phyloP scores from a whole-genome alignment of 1,139 yeast genomes.

The Diutina scorzettiae region DNA sequence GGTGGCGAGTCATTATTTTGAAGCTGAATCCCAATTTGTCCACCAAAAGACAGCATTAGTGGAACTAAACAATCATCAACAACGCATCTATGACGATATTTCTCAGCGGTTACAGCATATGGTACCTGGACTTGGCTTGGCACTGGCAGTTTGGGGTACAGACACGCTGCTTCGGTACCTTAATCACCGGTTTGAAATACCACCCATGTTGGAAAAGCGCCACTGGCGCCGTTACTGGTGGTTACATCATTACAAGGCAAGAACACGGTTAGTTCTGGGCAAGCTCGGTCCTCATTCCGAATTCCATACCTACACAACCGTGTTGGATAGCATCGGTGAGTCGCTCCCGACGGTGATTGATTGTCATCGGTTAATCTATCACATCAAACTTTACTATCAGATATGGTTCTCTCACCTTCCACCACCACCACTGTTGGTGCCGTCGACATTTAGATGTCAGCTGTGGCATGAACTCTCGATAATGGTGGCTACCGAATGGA shows the following conservation, averaged over 20 bases:
- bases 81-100: neutral
- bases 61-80: neutral
- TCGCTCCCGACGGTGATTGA: neutral
- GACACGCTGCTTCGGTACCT: neutral
- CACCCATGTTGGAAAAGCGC: neutral
- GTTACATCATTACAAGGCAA: neutral
- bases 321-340: neutral
- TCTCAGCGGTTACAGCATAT: neutral
- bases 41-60: neutral
- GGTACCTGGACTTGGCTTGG: neutral
- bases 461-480: neutral
- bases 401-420: neutral
- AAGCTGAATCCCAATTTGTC: neutral
- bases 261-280: neutral
- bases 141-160: neutral
- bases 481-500: neutral
- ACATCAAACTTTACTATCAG: neutral
- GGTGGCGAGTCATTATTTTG: neutral
- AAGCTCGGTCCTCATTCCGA: neutral
- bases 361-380: neutral
- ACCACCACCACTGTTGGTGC: neutral
- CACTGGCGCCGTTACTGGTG: constrained; percentile 1
- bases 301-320: neutral
- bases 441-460: neutral
- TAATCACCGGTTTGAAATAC: neutral